Base-by-base conservation (phyloP, 345 rosid species). In the Citrus unshiu region DNA sequence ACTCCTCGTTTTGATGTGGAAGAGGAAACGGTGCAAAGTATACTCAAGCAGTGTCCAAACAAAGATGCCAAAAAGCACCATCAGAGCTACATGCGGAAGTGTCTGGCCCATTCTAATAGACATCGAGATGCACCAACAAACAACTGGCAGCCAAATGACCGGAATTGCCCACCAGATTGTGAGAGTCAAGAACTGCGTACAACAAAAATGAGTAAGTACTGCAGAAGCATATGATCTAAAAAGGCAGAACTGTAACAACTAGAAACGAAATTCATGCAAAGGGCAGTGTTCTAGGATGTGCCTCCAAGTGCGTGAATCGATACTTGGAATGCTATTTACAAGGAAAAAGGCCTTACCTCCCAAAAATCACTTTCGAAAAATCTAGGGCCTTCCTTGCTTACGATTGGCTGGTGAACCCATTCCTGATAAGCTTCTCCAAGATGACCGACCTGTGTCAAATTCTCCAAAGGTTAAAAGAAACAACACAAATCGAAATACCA, bases 151-250 rank as follows among this genome's bases (percentile, higher is more conserved):
- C 99, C 99, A 95, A 82, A 95, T 90, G 29, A 80, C 79, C 73
- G 99, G 99, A 83, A 97, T 87, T 8, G 93, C 99, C 93, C 98
- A 94, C 99, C 99, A 97, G 69, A 89, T 93, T 9, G 99, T 97
- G 69, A 83, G 90, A 60, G 99, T 97, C 83, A 94, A 86, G 87
- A 89, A 90, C 99, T 97, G 91, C 81, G 78, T 68, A 79, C 70
- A 73, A 22, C 7, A 18, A 30, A 73, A 64, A 34, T 27, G 68
- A 63, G 77, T 74, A 73, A 73, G 58, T 29, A 73, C 22, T 57
- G 34, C 76, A 81, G 73, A 40, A 57, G 32, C 22, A 68, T 21
- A 21, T 37, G 51, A 63, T 70, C 39, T 39, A 25, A 59, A 72
- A 39, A 40, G 49, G 34, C 2, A 21, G 37, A n/a, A n/a, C 34